Conservation (phyloP, 352 stramenopile species). For the Globisporangium rhizosaccharum region DNA sequence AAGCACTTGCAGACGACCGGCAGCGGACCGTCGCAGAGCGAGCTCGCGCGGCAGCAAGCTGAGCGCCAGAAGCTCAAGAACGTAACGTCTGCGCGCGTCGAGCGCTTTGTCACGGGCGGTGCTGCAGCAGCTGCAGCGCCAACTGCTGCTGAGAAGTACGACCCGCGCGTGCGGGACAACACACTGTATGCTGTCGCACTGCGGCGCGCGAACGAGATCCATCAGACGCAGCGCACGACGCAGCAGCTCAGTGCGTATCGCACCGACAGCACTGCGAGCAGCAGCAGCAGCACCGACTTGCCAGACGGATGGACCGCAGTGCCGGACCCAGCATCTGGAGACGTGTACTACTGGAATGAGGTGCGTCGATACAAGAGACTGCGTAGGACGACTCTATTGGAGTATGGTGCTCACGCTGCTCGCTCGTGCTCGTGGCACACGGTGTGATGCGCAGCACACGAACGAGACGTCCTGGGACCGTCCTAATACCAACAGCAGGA, state of each 20-base stretch:
- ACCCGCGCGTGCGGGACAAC: constrained; percentile 63
- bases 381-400: no score
- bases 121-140: constrained; percentile 11
- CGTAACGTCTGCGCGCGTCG: constrained; percentile 30
- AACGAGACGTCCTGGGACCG: constrained; percentile 77
- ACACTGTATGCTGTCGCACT: constrained; percentile 61
- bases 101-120: constrained; percentile 23
- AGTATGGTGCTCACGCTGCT: not conserved
- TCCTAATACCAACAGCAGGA: constrained; percentile 13
- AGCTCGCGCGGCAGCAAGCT: constrained; percentile 55
- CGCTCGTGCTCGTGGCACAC: not conserved
- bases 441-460: constrained; percentile 33
- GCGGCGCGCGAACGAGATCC: constrained; percentile 35
- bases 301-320: constrained; percentile 51
- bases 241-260: constrained; percentile 6
- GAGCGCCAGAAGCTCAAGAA: constrained; percentile 49
- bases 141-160: constrained; percentile 18
- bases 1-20: constrained; percentile 57
- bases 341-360: constrained; percentile 82
- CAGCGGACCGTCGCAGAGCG: constrained; percentile 58
- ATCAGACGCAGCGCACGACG: constrained; percentile 22
- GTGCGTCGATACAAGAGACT: constrained; percentile 14
- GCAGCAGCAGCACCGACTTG: constrained; percentile 15
- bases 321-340: constrained; percentile 37
- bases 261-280: not conserved